Conservation (phyloP, 257 asterid genomes). For the Nicotiana obtusifolia region DNA sequence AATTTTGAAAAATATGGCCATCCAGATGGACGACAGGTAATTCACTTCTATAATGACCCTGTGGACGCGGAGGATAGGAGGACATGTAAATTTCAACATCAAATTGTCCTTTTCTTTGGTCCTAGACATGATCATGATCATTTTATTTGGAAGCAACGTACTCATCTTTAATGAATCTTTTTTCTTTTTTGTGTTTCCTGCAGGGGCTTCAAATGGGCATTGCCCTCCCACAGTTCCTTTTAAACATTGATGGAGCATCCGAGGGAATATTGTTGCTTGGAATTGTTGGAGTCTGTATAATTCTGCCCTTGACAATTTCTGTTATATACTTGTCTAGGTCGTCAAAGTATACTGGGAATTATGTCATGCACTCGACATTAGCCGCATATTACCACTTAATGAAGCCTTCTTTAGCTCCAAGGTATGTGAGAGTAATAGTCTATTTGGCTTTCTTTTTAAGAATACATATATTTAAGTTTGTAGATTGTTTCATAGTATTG, state of each 20-base stretch:
- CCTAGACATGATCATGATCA: not conserved
- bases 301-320: conserved; percentile 80
- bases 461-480: not conserved
- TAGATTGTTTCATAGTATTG: not conserved
- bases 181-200: conserved; percentile 4
- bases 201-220: conserved; percentile 99
- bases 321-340: conserved; percentile 92
- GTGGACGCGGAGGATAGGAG: not conserved
- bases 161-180: conserved; percentile 8
- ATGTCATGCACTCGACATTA: conserved; percentile 94
- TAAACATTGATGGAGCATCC: conserved; percentile 88
- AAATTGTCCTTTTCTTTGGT: not conserved
- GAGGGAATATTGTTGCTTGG: conserved; percentile 93
- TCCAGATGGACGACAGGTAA: conserved; percentile 99
- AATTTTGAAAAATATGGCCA: conserved; percentile 97
- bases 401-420: conserved; percentile 99
- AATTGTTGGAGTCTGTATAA: conserved; percentile 94
- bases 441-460: not conserved
- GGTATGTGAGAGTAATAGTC: conserved; percentile 33
- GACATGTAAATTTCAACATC: not conserved
- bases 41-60: not conserved
- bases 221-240: conserved; percentile 91
- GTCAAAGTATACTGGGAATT: conserved; percentile 94
- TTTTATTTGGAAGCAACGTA: not conserved
- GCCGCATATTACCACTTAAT: conserved; percentile 84